phyloP scores from a whole-genome alignment of 805 yeast genomes.

The Metschnikowia cubensis region DNA sequence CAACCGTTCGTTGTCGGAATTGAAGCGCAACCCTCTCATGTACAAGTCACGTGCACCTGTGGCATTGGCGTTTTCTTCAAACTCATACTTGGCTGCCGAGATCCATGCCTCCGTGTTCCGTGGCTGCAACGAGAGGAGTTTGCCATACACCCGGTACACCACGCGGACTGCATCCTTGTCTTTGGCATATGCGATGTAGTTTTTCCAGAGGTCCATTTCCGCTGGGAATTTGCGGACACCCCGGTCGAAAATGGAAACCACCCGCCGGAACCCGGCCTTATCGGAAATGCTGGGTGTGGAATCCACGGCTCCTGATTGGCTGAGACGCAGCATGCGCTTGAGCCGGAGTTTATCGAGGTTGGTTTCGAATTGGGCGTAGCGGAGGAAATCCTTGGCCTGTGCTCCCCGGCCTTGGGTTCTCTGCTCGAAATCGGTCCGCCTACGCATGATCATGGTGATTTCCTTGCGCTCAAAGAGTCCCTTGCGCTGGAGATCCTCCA shows the following conservation, averaged over 20 bases:
- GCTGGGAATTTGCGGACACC: constrained; percentile 78
- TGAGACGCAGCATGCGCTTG: constrained; percentile 64
- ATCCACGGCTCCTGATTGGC: constrained; percentile 52
- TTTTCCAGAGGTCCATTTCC: constrained; percentile 73
- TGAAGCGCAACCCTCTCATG: constrained; percentile 82
- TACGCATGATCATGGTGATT: constrained; percentile 78
- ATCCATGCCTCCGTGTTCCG: constrained; percentile 88
- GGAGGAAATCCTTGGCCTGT: constrained; percentile 68
- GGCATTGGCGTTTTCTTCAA: constrained; percentile 82
- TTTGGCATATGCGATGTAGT: constrained; percentile 67
- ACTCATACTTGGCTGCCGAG: constrained; percentile 90
- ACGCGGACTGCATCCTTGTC: constrained; percentile 64
- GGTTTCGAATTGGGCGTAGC: constrained; percentile 75
- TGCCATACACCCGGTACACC: constrained; percentile 71
- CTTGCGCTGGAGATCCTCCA: constrained; percentile 78
- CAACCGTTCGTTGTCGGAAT: constrained; percentile 62
- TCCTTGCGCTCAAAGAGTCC: constrained; percentile 82
- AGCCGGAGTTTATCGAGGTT: constrained; percentile 74
- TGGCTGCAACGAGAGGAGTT: constrained; percentile 84
- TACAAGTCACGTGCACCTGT: constrained; percentile 82
- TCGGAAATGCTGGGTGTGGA: constrained; percentile 68
- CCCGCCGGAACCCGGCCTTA: constrained; percentile 81
- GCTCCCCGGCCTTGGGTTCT: constrained; percentile 81
- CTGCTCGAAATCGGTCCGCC: constrained; percentile 95
- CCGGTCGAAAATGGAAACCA: constrained; percentile 77